phyloP scores from a whole-genome alignment of 805 yeast species.

The Yarrowia sp. region DNA sequence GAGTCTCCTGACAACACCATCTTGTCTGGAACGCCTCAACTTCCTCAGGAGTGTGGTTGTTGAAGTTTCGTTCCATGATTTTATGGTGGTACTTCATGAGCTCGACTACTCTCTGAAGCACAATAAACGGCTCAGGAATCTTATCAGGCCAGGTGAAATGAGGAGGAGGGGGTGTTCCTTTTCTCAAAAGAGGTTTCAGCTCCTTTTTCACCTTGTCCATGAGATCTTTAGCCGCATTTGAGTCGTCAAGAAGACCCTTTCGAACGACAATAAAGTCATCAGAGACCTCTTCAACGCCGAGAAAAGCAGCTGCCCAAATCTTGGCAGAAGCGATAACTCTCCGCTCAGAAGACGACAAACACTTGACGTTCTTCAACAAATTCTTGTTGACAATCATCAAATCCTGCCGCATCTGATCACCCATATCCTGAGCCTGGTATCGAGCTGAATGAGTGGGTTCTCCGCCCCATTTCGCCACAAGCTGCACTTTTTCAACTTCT shows the following conservation, averaged over 20 bases:
- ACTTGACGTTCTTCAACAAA: conserved; percentile 79
- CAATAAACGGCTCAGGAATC: conserved; percentile 96
- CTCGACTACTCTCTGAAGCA: conserved; percentile 90
- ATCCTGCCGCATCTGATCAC: conserved; percentile 93
- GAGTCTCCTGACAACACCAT: conserved; percentile 98
- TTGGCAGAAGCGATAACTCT: conserved; percentile 93
- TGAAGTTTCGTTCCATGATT: conserved; percentile 79
- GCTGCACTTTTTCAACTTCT: conserved; percentile 89
- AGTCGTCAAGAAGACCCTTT: conserved; percentile 90
- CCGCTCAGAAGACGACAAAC: conserved; percentile 90
- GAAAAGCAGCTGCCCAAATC: conserved; percentile 73
- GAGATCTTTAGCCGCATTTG: conserved; percentile 95
- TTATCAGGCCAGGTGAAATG: conserved; percentile 99
- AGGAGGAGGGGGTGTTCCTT: conserved; percentile 95
- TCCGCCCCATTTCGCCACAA: conserved; percentile 98
- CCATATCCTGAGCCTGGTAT: conserved; percentile 91
- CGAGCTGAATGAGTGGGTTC: conserved; percentile 98
- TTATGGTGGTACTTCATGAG: conserved; percentile 87
- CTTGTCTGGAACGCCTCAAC: conserved; percentile 65
- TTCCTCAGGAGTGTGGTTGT: conserved; percentile 47
- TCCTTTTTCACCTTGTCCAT: conserved; percentile 98
- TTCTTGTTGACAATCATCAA: conserved; percentile 79
- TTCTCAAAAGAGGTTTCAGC: conserved; percentile 87
- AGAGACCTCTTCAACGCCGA: conserved; percentile 68
- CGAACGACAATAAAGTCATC: conserved; percentile 78